phyloP scores from a whole-genome alignment of 2,329 filamentous ascomycete species.

The Cladophialophora immunda region DNA sequence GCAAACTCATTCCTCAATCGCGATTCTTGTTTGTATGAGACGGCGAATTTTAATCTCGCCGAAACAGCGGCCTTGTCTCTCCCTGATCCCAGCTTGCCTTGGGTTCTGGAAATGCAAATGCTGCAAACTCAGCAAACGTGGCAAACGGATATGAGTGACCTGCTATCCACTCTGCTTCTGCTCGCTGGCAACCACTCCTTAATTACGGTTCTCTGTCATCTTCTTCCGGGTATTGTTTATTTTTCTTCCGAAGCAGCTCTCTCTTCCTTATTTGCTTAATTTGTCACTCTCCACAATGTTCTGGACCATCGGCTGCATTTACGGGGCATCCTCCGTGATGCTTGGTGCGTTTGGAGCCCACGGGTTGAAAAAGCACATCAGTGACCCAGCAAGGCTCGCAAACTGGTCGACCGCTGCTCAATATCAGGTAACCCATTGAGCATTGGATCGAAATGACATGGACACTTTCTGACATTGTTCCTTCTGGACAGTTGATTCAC shows the following conservation, averaged over 20 bases:
- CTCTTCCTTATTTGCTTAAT: background rate
- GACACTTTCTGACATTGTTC: background rate
- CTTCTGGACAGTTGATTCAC: slow-evolving; percentile 64
- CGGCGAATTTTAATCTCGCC: background rate
- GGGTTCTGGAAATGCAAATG: background rate
- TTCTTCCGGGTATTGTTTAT: background rate
- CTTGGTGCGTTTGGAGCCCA: slow-evolving; percentile 75
- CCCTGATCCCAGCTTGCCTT: background rate
- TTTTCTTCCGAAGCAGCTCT: background rate
- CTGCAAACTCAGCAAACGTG: slow-evolving; percentile 13
- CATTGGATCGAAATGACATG: background rate
- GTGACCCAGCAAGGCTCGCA: slow-evolving; percentile 66
- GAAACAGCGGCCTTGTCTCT: background rate
- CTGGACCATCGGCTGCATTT: slow-evolving; percentile 70
- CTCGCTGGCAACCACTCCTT: background rate
- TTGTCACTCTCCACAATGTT: slow-evolving; percentile 46
- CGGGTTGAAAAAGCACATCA: slow-evolving; percentile 68
- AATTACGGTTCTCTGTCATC: background rate
- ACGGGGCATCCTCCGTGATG: slow-evolving; percentile 68
- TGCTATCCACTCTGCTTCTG: background rate
- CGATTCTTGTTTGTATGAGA: background rate
- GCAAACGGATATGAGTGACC: background rate
- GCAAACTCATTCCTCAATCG: background rate
- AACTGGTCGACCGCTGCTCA: slow-evolving; percentile 73
- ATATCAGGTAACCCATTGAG: slow-evolving; percentile 65